Evolutionary conservation across 306 rosid species (phyloP), one percentile per base, ranked within the genome.

Genomic region (Carpinus viminea): DNA sequence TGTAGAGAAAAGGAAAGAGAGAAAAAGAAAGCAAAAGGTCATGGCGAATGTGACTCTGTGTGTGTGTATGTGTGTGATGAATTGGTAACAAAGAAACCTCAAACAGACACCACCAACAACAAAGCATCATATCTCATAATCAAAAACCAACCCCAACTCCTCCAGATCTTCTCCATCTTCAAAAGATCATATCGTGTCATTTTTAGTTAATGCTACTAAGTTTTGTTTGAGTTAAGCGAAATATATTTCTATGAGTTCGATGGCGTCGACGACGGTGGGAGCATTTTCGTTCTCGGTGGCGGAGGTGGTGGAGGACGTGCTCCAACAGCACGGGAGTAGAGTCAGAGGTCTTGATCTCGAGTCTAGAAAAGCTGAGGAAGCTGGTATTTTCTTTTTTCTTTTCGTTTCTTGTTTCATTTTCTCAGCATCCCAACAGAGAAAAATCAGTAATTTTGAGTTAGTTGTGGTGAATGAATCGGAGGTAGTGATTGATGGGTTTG

Each of bases 251-350:
- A 56, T 65, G 50, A 41, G 45, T 41, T 41, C 46, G 50, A 15
- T 62, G 52, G 61, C 68, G 66, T 60, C 86, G 85, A 87, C 89
- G 69, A 82, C 80, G 57, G 90, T 79, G 56, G 82, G 72, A 72
- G 36, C 93, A 76, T 64, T 89, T 45, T 90, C 89, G 55, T 89
- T 91, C 81, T 92, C 98, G n/a, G 97, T 91, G 38, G 90, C 92
- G 38, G 89, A 97, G 13, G 77, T 93, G 76, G 91, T 95, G 85
- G 96, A 95, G 77, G 91, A 95, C 76, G 97, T 95, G 75, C 98
- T 95, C 68, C 96, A 91, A 70, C 97, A 90, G 75, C 97, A 95
- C 21, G 93, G 96, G 13, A 79, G 74, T 83, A 88, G 91, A 17
- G 85, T 72, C 85, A 80, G 90, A 55, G 95, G 84, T 83, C 92